Base-by-base conservation (phyloP, 192 early-diverging fungal genomes). In the Backusella luteola region DNA sequence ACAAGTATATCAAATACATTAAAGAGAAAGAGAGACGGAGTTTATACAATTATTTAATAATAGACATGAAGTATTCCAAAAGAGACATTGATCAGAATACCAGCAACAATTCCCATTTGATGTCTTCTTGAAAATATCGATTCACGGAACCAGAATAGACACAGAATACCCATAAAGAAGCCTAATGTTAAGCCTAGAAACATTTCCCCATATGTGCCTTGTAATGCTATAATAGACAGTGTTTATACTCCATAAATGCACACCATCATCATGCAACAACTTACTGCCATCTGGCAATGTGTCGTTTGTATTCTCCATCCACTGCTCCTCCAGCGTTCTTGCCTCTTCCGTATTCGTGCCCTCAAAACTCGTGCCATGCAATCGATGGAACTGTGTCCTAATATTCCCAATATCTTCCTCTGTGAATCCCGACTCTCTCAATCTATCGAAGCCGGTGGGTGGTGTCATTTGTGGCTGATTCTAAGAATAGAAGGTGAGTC, bases 221-320 rank as follows among this genome's bases (percentile, higher is more conserved):
- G 74, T 35, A 80, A 39, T 11, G 78, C 80, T 73, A 74, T 15
- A 42, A 42, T 19, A 84, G 7, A 23, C 8, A 1, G 2, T 56
- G 19, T 9, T 52, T 11, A 56, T 56, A 9, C 1, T 2, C 53
- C 23, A 26, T 23, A 9, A 11, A 3, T 32, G 0, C 9, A n/a
- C 19, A 5, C 21, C 26, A 1, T 9, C 11, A n/a, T 9, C 46
- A 32, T 9, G 41, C 17, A 39, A 53, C 17, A 39, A 34, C 86
- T 87, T 86, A 89, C 88, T 80, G 75, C 86, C 88, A 73, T 89
- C 88, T 17, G 85, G 85, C 44, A 86, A 79, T 3, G 86, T 86
- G 29, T 86, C 85, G 17, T 79, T 77, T 4, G 85, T 83, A 76
- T 87, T 84, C 4, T 89, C 88, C 75, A 89, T 89, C 88, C 88